These are phyloP conservation scores for Ustilago curta DNA, from an alignment of 1,284 basidiomycete species.

Conservation along the genomic window DNA sequence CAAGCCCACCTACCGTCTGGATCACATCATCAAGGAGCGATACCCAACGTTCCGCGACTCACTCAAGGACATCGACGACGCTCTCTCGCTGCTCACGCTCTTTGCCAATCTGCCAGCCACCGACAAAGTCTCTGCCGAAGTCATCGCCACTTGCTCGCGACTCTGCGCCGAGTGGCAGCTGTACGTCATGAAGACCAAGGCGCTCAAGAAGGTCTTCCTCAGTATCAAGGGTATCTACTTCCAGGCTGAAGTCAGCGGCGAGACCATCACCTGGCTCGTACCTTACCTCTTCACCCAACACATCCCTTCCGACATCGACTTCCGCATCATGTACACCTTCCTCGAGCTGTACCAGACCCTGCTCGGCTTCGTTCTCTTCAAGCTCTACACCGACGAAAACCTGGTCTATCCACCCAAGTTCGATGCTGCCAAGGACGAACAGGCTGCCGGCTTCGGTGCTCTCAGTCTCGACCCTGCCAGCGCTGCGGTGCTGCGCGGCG, in stretches of 20 bases:
- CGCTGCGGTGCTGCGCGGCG: constrained; percentile 59
- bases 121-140: constrained; percentile 80
- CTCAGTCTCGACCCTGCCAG: constrained; percentile 79
- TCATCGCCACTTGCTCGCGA: constrained; percentile 90
- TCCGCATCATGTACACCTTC: constrained; percentile 98
- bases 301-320: constrained; percentile 93
- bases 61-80: constrained; percentile 95
- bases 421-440: constrained; percentile 85
- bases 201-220: constrained; percentile 90
- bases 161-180: constrained; percentile 78
- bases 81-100: constrained; percentile 91
- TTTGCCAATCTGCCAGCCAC: constrained; percentile 76
- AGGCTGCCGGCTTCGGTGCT: constrained; percentile 85
- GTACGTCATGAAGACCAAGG: constrained; percentile 89
- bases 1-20: constrained; percentile 76
- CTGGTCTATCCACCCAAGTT: constrained; percentile 94
- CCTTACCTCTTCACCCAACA: constrained; percentile 98
- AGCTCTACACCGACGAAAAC: constrained; percentile 93
- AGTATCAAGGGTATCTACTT: constrained; percentile 99
- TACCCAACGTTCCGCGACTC: constrained; percentile 98
- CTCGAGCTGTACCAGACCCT: constrained; percentile 97
- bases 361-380: constrained; percentile 95
- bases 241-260: constrained; percentile 93
- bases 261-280: constrained; percentile 94
- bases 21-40: constrained; percentile 98